A percentile compares a stretch with the other conserved stretches of the same genome.
Conservation (phyloP, 2,329 filamentous ascomycete species). For the Alternaria arbusti region DNA sequence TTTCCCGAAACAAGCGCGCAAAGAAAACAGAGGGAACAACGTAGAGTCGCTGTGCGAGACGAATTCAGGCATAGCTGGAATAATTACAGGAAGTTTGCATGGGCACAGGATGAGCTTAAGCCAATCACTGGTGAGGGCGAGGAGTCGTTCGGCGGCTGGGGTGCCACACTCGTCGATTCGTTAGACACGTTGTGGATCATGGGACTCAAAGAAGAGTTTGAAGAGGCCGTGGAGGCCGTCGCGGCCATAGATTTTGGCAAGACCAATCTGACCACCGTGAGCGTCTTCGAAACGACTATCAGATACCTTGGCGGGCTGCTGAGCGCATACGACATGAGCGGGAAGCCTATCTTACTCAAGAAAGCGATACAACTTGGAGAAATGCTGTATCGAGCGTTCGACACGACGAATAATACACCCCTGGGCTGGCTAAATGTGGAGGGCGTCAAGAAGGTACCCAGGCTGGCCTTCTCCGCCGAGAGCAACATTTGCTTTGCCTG, state of each 20-base stretch:
- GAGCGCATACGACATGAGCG: conserved; percentile 47
- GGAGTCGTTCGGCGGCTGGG: conserved; percentile 58
- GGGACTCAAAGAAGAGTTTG: conserved; percentile 56
- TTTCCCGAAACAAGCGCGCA: conserved; percentile 40
- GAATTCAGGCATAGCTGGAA: conserved; percentile 54
- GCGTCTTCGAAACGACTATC: conserved; percentile 61
- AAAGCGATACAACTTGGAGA: conserved; percentile 48
- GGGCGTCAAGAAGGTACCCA: conserved; percentile 35
- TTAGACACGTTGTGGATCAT: conserved; percentile 58
- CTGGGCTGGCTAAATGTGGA: conserved; percentile 52
- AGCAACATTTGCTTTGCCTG: conserved; percentile 54
- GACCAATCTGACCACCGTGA: conserved; percentile 50
- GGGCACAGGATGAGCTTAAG: conserved; percentile 55
- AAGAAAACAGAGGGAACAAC: conserved; percentile 36
- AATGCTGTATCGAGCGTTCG: conserved; percentile 57
- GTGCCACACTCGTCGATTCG: conserved; percentile 55
- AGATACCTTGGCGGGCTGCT: conserved; percentile 48
- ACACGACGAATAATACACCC: conserved; percentile 54
- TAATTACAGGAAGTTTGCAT: conserved; percentile 53
- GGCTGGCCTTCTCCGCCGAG: conserved; percentile 45
- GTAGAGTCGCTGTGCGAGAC: conserved; percentile 48
- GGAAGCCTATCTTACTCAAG: conserved; percentile 42
- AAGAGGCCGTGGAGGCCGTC: conserved; percentile 54
- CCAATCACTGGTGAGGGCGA: conserved; percentile 48
- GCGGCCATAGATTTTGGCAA: conserved; percentile 54